Evolutionary conservation across 2,329 filamentous ascomycete species (phyloP).

Genomic region (Sclerotinia nivalis): DNA sequence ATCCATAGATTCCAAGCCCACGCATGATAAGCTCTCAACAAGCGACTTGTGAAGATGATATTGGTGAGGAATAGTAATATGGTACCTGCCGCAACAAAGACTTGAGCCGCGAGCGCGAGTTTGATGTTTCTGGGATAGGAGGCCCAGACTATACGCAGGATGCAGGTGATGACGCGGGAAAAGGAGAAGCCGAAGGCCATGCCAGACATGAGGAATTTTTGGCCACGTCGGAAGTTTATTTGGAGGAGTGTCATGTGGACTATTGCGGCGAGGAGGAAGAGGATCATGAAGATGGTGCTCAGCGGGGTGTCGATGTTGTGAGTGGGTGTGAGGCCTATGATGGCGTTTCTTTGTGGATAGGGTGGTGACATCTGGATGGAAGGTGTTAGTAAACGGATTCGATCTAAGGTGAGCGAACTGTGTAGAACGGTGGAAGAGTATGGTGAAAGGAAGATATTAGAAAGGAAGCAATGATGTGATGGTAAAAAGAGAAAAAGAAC

Average conservation of each 20-base stretch:
- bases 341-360: conserved; percentile 46
- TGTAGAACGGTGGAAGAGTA: background rate
- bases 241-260: conserved; percentile 59
- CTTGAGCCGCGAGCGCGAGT: conserved; percentile 9
- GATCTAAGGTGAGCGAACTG: background rate
- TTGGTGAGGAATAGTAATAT: conserved; percentile 76
- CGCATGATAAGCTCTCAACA: conserved; percentile 68
- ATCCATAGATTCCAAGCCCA: conserved; percentile 64
- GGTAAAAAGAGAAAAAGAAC: background rate
- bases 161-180: conserved; percentile 50
- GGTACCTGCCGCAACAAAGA: conserved; percentile 44
- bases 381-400: background rate
- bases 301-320: conserved; percentile 63
- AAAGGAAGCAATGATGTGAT: background rate
- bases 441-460: background rate
- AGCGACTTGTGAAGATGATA: conserved; percentile 71
- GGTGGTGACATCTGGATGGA: conserved; percentile 25
- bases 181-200: conserved; percentile 60
- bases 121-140: background rate
- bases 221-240: conserved; percentile 38
- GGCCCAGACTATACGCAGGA: conserved; percentile 51
- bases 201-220: conserved; percentile 61
- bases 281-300: conserved; percentile 59
- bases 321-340: conserved; percentile 60
- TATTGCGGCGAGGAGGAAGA: conserved; percentile 56